phyloP scores from a whole-genome alignment of 2,329 filamentous ascomycete species.

The Monilinia fructigena region DNA sequence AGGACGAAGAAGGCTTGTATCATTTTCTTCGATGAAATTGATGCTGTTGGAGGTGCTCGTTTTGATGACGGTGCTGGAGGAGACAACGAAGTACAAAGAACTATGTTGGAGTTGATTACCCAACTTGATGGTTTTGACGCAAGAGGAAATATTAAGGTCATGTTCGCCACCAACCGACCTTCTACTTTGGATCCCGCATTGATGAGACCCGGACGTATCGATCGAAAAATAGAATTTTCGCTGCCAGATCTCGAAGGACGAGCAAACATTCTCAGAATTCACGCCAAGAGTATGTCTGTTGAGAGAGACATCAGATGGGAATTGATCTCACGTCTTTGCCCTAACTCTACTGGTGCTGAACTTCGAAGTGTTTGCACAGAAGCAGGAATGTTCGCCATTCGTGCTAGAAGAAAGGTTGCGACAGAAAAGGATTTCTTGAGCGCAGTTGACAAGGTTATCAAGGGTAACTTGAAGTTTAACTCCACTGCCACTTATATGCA shows the following conservation, averaged over 20 bases:
- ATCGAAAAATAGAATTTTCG: constrained; percentile 98
- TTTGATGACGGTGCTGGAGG: constrained; percentile 96
- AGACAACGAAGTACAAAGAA: constrained; percentile 96
- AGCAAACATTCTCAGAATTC: constrained; percentile 95
- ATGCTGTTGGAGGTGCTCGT: constrained; percentile 91
- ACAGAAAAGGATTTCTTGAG: constrained; percentile 98
- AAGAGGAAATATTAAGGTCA: constrained; percentile 97
- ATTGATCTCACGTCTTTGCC: constrained; percentile 93
- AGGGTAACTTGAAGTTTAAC: constrained; percentile 99
- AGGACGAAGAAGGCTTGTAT: constrained; percentile 99
- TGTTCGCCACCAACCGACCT: constrained; percentile 97
- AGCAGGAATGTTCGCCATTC: constrained; percentile 97
- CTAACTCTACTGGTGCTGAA: constrained; percentile 95
- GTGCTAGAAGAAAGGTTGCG: constrained; percentile 91
- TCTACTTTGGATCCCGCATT: constrained; percentile 94
- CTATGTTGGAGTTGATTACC: constrained; percentile 96
- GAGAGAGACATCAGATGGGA: constrained; percentile 99
- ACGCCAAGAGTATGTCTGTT: constrained; percentile 99
- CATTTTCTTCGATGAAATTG: constrained; percentile 99
- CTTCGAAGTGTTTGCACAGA: constrained; percentile 95
- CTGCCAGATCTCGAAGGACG: constrained; percentile 95
- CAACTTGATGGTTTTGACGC: constrained; percentile 96
- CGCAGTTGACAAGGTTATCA: constrained; percentile 99
- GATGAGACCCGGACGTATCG: constrained; percentile 95
- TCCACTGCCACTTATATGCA: constrained; percentile 97